Evolutionary conservation across 106 monocot species (phyloP), one percentile per base, ranked within the genome.

Genomic region (Dioscorea dumetorum): DNA sequence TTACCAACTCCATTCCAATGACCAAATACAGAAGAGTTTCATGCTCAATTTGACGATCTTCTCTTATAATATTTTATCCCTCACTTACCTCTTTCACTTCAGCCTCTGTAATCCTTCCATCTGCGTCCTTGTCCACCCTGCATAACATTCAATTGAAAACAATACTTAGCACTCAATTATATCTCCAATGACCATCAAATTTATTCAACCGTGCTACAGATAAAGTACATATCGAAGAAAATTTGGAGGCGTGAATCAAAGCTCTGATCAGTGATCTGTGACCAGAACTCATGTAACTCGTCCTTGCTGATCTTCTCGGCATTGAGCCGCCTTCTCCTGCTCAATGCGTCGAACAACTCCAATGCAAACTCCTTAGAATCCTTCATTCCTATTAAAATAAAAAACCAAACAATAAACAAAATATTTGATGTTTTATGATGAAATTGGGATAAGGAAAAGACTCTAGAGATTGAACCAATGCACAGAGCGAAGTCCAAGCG

Each of bases 51-150:
- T 41, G 41, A 41, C 41, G 10, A 41, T 10, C 10, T 41, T 41
- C 41, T 41, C 41, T 41, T 1, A 10, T 41, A 41, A 41, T 41
- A 41, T 8, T 41, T 41, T 41, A 41, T 41, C 41, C 19, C 54
- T 8, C 3, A 58, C 67, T 15, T 83, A 95, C 95, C 95, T 95
- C 95, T 80, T 91, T 91, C 54, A 95, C 95, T 73, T 95, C 95
- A 4, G 76, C 83, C 50, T 91, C 95, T 14, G 80, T 81, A 34
- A 95, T 90, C 67, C 91, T 67, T 4, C 95, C 95, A 59, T 95
- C 85, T 20, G 81, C 85, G 63, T 95, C 91, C 85, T 95, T 95
- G 71, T 95, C 88, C 67, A 95, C 95, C 95, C 95, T 95, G 85
- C 57, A 41, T 73, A 54, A 28, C 16, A 61, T 18, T 32, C 49